phyloP scores from a whole-genome alignment of 2,329 filamentous ascomycete species.

The Trichophyton equinum region DNA sequence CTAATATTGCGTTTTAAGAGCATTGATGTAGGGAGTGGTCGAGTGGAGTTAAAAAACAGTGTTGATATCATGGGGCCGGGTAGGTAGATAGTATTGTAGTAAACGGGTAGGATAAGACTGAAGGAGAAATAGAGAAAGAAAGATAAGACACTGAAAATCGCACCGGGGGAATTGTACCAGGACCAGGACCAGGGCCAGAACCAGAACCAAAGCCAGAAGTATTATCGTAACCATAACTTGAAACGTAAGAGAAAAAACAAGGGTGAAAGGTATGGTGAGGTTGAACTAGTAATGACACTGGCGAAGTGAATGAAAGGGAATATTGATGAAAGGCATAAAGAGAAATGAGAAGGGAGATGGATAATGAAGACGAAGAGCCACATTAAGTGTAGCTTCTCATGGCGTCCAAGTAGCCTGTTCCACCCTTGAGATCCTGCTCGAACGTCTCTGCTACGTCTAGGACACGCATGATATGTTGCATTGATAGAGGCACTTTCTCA shows the following conservation, averaged over 20 bases:
- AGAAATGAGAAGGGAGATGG: not conserved
- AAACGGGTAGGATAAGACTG: not conserved
- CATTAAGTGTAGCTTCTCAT: slow-evolving; percentile 59
- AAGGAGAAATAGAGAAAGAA: not conserved
- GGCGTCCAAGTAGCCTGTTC: slow-evolving; percentile 65
- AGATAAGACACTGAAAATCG: not conserved
- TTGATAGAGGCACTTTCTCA: slow-evolving; percentile 56
- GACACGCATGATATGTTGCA: slow-evolving; percentile 69
- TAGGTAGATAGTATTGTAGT: not conserved
- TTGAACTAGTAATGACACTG: not conserved
- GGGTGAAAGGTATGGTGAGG: not conserved
- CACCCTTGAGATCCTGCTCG: slow-evolving; percentile 70
- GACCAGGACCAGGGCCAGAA: not conserved
- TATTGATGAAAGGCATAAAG: not conserved
- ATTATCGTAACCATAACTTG: not conserved
- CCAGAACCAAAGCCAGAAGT: not conserved
- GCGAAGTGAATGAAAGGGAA: not conserved
- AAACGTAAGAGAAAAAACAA: not conserved
- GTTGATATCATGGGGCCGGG: not conserved
- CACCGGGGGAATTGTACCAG: not conserved
- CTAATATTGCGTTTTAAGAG: no score
- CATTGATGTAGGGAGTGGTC: not conserved
- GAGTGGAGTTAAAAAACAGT: not conserved
- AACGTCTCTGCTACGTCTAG: slow-evolving; percentile 77
- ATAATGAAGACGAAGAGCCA: not conserved